Evolutionary conservation across 192 early-diverging fungal species (phyloP).

Genomic region (Polychytrium aggregatum): DNA sequence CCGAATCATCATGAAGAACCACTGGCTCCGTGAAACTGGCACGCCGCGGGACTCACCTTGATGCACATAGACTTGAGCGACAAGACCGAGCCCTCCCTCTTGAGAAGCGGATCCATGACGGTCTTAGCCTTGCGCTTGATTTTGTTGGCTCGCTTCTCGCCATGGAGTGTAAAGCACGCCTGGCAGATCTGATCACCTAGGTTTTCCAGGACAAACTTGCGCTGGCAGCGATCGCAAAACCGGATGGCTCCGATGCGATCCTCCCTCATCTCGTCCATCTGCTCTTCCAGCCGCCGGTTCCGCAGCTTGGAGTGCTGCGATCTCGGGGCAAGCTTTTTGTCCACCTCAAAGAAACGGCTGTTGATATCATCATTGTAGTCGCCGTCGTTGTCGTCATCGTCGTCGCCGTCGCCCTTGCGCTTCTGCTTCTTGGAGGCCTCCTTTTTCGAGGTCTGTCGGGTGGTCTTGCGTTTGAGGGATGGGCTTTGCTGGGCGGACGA

Average conservation of each 20-base stretch:
- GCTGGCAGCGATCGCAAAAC: conserved; percentile 17
- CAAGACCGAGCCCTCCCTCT: conserved; percentile 3
- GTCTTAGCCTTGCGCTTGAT: conserved; percentile 10
- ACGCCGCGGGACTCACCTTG: too few relatives aligned
- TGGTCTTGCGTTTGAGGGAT: neutral
- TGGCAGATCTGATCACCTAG: conserved; percentile 4
- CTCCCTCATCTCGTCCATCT: neutral
- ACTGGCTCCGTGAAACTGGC: too few relatives aligned
- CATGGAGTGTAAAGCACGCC: conserved; percentile 14
- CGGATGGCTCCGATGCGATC: conserved; percentile 4
- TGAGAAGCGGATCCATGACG: conserved; percentile 2
- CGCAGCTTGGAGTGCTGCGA: conserved; percentile 14
- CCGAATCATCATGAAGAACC: too few relatives aligned
- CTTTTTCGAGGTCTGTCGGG: neutral
- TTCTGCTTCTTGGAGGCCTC: conserved; percentile 9
- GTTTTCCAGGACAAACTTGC: conserved; percentile 7
- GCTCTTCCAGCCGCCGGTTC: too few relatives aligned
- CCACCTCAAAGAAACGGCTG: too few relatives aligned
- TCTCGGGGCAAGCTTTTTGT: neutral
- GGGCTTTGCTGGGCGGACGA: neutral
- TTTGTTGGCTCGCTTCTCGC: neutral
- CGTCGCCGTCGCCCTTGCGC: neutral
- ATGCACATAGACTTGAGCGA: conserved; percentile 27
- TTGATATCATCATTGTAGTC: too few relatives aligned
- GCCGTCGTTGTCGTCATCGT: neutral